Evolutionary conservation across 2,329 filamentous ascomycete genomes (phyloP).

Genomic region (Lasiodiplodia citricola): DNA sequence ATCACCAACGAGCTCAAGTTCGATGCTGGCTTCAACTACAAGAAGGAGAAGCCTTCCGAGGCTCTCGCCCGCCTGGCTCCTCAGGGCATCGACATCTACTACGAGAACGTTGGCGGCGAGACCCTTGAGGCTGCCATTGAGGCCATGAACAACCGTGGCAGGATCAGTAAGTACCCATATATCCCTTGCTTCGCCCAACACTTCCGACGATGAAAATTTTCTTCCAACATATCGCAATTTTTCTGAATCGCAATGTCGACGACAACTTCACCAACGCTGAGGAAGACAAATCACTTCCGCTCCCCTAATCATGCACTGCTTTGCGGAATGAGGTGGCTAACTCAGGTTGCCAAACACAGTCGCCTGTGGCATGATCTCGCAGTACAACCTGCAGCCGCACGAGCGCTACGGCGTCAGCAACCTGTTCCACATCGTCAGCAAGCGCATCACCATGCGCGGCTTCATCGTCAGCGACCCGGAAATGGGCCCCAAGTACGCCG

Average conservation of each 20-base stretch:
- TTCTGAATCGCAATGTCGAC: conserved; percentile 3
- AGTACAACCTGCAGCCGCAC: conserved; percentile 69
- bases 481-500: conserved; percentile 68
- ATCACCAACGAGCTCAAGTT: conserved; percentile 73
- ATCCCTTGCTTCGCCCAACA: neutral
- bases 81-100: conserved; percentile 82
- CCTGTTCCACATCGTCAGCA: conserved; percentile 67
- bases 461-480: conserved; percentile 73
- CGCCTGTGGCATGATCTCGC: conserved; percentile 70
- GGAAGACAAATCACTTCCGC: neutral
- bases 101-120: conserved; percentile 79
- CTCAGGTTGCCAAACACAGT: conserved; percentile 35
- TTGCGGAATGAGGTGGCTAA: neutral
- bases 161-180: conserved; percentile 62
- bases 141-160: conserved; percentile 67
- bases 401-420: conserved; percentile 72
- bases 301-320: neutral
- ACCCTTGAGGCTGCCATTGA: conserved; percentile 72
- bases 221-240: conserved; percentile 7
- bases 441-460: conserved; percentile 73
- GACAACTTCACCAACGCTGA: conserved; percentile 10
- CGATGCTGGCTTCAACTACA: conserved; percentile 85
- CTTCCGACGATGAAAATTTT: neutral
- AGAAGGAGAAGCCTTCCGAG: conserved; percentile 73
- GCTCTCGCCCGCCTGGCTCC: conserved; percentile 75